Evolutionary conservation across 2,329 filamentous ascomycete species (phyloP).

Genomic region (Karstenula rhodostoma): DNA sequence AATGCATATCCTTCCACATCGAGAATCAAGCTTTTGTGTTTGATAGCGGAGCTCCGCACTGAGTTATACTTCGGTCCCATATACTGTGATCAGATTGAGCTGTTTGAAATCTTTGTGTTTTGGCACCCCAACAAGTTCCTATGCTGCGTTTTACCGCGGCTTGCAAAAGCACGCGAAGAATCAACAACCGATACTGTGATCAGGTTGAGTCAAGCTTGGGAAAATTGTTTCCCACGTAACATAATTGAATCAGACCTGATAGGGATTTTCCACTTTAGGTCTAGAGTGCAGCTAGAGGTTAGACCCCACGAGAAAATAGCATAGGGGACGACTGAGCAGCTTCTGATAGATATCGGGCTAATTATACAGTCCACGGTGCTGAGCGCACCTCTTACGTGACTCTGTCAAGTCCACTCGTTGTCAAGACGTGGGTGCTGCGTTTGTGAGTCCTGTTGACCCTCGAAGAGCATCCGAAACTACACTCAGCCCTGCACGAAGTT

Average conservation of each 20-base stretch:
- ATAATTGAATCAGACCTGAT: not conserved
- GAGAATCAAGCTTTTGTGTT: too few relatives aligned
- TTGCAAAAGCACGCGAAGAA: too few relatives aligned
- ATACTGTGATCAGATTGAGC: not conserved
- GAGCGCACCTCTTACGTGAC: not conserved
- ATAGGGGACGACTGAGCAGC: not conserved
- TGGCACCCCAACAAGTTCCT: too few relatives aligned
- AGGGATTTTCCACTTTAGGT: not conserved
- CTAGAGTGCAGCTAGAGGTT: not conserved
- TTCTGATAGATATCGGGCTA: not conserved
- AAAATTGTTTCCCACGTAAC: not conserved
- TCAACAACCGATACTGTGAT: too few relatives aligned
- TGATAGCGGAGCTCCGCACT: not conserved
- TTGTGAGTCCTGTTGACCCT: too few relatives aligned
- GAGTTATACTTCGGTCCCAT: not conserved
- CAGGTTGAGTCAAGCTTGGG: not conserved
- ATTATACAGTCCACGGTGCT: not conserved
- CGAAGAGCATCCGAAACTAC: not conserved
- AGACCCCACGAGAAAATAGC: not conserved
- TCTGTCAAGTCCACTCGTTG: not conserved
- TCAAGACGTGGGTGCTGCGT: not conserved
- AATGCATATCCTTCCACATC: not conserved
- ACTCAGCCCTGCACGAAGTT: not conserved
- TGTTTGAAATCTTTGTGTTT: too few relatives aligned
- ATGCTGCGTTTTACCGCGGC: too few relatives aligned